Conservation (phyloP, 2,329 filamentous ascomycete species). For the Aspergillus transmontanensis region DNA sequence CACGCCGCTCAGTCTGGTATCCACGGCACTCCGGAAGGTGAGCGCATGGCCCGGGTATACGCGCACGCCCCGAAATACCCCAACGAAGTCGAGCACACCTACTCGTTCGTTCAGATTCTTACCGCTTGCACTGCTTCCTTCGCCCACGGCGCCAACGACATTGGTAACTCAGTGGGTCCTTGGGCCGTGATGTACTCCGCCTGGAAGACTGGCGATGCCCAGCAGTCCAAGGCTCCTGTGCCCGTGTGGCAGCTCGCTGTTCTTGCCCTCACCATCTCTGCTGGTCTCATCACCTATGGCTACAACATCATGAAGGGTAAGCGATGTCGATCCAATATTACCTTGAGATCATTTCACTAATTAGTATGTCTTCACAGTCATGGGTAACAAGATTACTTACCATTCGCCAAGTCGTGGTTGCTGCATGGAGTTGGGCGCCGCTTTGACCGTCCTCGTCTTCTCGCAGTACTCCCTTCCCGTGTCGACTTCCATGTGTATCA, state of each 20-base stretch:
- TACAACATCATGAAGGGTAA: slow-evolving; percentile 83
- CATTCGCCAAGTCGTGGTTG: slow-evolving; percentile 61
- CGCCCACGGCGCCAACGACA: slow-evolving; percentile 74
- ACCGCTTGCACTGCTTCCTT: slow-evolving; percentile 56
- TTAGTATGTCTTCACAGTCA: slow-evolving; percentile 53
- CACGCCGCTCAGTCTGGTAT: slow-evolving; percentile 74
- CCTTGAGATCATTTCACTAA: slow-evolving; percentile 14
- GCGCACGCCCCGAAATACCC: slow-evolving; percentile 64
- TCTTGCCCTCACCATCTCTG: slow-evolving; percentile 62
- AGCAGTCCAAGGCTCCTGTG: slow-evolving; percentile 65
- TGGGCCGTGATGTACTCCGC: slow-evolving; percentile 72
- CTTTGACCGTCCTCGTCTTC: slow-evolving; percentile 75
- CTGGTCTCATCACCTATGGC: slow-evolving; percentile 73
- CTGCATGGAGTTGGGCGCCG: slow-evolving; percentile 80
- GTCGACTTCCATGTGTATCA: slow-evolving; percentile 79
- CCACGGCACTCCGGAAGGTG: slow-evolving; percentile 70
- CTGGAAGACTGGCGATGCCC: slow-evolving; percentile 65
- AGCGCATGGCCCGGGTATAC: slow-evolving; percentile 71
- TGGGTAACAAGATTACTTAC: slow-evolving; percentile 80
- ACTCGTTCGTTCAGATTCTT: slow-evolving; percentile 57
- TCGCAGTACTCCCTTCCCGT: slow-evolving; percentile 75
- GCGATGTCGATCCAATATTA: slow-evolving; percentile 20
- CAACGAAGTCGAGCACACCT: slow-evolving; percentile 69
- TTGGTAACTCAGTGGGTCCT: slow-evolving; percentile 69
- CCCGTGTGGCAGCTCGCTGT: slow-evolving; percentile 78